Base-by-base conservation (phyloP, 306 rosid genomes). In the Neltuma alba region DNA sequence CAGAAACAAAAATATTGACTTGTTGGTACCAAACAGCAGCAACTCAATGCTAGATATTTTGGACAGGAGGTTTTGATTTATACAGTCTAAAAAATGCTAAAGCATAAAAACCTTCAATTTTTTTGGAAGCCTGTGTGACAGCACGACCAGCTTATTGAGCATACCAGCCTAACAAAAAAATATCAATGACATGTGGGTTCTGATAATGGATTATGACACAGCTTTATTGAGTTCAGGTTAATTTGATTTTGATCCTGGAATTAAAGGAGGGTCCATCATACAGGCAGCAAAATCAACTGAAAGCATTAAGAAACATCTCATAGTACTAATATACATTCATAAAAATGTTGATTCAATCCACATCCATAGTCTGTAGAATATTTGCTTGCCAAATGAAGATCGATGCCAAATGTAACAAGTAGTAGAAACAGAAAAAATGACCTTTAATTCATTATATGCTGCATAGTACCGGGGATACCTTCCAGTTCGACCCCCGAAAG, bases 371-470 rank as follows among this genome's bases (percentile, higher is more conserved):
- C 58, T 28, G 37, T 7, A 73, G 16, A 34, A 48, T 13, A 54
- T 45, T 30, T 76, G 70, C 50, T 82, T 60, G 63, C 54, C 70
- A 68, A 40, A 69, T 57, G 70, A 37, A 80, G 58, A 47, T 31
- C 64, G 52, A 52, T 41, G 60, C 64, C 48, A 70, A 60, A 66
- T 42, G 48, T 54, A 74, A 77, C 36, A 61, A 68, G 71, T 28
- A 63, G 61, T 78, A 38, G 41, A 58, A 38, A 55, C 64, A 76
- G 20, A n/a, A 74, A 72, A 67, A 76, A 72, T 83, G 79, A 93
- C 99, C 97, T 82, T 90, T 61, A 93, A 73, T 78, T 91, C 99
- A 86, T 84, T 95, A 76, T 89, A 95, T 16, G 98, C 99, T 20
- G 97, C 91, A 85, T 89, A 40, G 84, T 88, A 95, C 81, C 91